phyloP scores from a whole-genome alignment of 805 yeast genomes.

The Maudiozyma serrabonitensis region DNA sequence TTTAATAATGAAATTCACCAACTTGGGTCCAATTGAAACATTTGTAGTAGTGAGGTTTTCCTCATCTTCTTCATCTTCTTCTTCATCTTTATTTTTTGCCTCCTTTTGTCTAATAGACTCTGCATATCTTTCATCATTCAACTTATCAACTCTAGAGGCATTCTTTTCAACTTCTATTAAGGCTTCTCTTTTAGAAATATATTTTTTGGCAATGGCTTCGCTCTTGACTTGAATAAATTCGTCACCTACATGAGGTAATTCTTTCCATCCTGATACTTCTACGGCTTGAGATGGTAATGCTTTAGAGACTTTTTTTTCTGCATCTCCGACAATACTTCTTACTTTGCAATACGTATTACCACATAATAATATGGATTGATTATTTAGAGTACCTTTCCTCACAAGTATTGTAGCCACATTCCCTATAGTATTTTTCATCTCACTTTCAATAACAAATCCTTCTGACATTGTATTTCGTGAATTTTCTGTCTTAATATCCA shows the following conservation, averaged over 20 bases:
- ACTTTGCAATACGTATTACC: conserved; percentile 85
- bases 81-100: conserved; percentile 39
- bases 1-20: conserved; percentile 60
- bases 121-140: conserved; percentile 57
- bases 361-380: conserved; percentile 70
- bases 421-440: conserved; percentile 74
- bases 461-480: conserved; percentile 42
- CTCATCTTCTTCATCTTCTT: conserved; percentile 31
- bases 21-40: conserved; percentile 20
- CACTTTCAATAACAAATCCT: conserved; percentile 87
- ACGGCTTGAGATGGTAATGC: conserved; percentile 89
- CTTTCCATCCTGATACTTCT: conserved; percentile 91
- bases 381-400: conserved; percentile 62
- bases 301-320: conserved; percentile 46
- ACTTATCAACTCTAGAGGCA: conserved; percentile 52
- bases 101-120: conserved; percentile 24
- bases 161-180: conserved; percentile 51
- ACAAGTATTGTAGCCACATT: conserved; percentile 78
- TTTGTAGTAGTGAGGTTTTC: conserved; percentile 22
- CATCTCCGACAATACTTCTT: conserved; percentile 64
- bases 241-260: conserved; percentile 85
- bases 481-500: conserved; percentile 59
- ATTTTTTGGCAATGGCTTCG: conserved; percentile 70
- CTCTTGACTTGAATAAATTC: conserved; percentile 63
- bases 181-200: conserved; percentile 53